Conservation (phyloP, 1,284 basidiomycete genomes). For the Gomphus bonarii region DNA sequence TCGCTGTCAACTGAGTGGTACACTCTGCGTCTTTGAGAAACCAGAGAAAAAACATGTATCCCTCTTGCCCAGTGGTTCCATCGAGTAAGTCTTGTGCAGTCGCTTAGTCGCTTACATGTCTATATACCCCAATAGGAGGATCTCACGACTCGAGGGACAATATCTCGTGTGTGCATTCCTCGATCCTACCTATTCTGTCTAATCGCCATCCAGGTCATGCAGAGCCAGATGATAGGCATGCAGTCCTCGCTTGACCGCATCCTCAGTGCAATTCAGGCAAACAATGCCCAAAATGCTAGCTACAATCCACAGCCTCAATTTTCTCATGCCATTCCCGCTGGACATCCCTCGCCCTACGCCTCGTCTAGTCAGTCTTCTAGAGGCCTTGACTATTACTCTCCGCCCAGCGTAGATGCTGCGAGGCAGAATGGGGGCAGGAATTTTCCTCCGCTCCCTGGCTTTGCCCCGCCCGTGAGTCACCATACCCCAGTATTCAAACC, state of each 20-base stretch:
- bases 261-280: slow-evolving; percentile 52
- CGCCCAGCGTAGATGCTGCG: slow-evolving; percentile 24
- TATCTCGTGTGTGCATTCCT: slow-evolving; percentile 46
- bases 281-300: slow-evolving; percentile 17
- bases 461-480: slow-evolving; percentile 69
- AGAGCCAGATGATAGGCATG: slow-evolving; percentile 86
- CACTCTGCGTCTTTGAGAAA: slow-evolving; percentile 85
- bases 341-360: background rate
- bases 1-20: slow-evolving; percentile 78
- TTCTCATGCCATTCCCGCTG: background rate
- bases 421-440: slow-evolving; percentile 21
- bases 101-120: slow-evolving; percentile 12
- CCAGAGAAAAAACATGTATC: slow-evolving; percentile 73
- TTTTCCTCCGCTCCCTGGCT: slow-evolving; percentile 82
- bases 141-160: slow-evolving; percentile 75
- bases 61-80: slow-evolving; percentile 47
- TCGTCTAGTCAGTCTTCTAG: slow-evolving; percentile 19
- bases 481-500: slow-evolving; percentile 9
- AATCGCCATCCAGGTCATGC: slow-evolving; percentile 53
- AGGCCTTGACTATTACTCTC: slow-evolving; percentile 18
- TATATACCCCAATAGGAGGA: slow-evolving; percentile 38
- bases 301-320: slow-evolving; percentile 1
- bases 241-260: slow-evolving; percentile 78
- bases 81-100: slow-evolving; percentile 47
- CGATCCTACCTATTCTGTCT: slow-evolving; percentile 4